Percentiles rank a stretch among this genome's conserved stretches.
phyloP scores from a whole-genome alignment of 441 rosid genomes.

The Francoa sonchifolia region DNA sequence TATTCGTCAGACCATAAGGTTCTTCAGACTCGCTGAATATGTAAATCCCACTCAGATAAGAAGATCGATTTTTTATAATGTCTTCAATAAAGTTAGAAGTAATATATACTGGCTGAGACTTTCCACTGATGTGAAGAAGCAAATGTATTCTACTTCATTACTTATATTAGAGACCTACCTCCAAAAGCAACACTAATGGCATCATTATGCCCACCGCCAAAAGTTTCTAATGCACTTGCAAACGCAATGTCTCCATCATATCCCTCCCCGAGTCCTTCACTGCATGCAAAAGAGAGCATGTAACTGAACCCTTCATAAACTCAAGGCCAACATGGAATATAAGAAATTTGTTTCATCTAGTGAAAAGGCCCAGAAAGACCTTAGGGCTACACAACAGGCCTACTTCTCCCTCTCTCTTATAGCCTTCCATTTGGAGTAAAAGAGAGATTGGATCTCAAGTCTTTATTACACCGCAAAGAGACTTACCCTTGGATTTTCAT shows the following conservation, averaged over 20 bases:
- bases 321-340: background rate
- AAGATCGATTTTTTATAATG: too few species aligned
- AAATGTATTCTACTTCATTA: too few species aligned
- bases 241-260: conserved; percentile 20
- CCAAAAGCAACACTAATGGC: conserved; percentile 21
- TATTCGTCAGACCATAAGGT: background rate
- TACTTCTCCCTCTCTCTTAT: too few species aligned
- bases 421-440: too few species aligned
- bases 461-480: too few species aligned
- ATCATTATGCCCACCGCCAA: conserved; percentile 22
- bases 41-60: too few species aligned
- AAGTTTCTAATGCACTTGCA: conserved; percentile 20
- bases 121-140: background rate
- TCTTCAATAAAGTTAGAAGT: background rate
- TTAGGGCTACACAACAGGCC: too few species aligned
- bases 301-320: conserved; percentile 9
- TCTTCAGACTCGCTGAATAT: too few species aligned
- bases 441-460: too few species aligned
- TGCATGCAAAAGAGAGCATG: conserved; percentile 10
- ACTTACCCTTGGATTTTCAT: too few species aligned
- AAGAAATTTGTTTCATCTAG: too few species aligned
- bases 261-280: conserved; percentile 23
- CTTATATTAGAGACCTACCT: conserved; percentile 13
- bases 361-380: too few species aligned
- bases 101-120: background rate